Conservation (phyloP, 2,329 filamentous ascomycete genomes). For the Ophiostoma tasmaniense region DNA sequence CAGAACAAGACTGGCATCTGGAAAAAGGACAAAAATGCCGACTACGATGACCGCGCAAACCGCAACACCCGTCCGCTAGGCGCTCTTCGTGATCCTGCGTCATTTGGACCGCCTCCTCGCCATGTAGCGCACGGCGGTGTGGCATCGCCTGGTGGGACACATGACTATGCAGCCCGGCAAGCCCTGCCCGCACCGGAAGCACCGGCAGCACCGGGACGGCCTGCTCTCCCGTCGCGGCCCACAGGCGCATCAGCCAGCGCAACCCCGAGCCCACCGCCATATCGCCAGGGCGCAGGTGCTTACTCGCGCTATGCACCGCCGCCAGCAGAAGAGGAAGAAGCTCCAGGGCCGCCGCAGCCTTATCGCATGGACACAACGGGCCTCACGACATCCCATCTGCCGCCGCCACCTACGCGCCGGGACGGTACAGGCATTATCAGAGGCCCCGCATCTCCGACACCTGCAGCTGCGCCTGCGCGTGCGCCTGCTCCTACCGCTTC, state of each 20-base stretch:
- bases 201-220: slow-evolving; percentile 9
- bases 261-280: neutral
- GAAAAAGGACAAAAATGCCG: slow-evolving; percentile 28
- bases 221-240: slow-evolving; percentile 11
- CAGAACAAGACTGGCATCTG: slow-evolving; percentile 17
- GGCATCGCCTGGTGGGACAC: slow-evolving; percentile 16
- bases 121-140: slow-evolving; percentile 32
- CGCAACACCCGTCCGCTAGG: slow-evolving; percentile 53
- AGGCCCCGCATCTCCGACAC: slow-evolving; percentile 22
- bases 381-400: slow-evolving; percentile 58
- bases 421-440: slow-evolving; percentile 32
- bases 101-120: slow-evolving; percentile 75
- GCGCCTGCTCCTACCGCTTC: slow-evolving; percentile 22
- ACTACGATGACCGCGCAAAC: slow-evolving; percentile 23
- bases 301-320: slow-evolving; percentile 20
- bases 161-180: slow-evolving; percentile 21
- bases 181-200: slow-evolving; percentile 21
- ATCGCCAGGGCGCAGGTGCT: slow-evolving; percentile 11
- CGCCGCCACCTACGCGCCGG: slow-evolving; percentile 57
- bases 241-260: neutral
- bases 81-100: slow-evolving; percentile 63
- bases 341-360: slow-evolving; percentile 51
- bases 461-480: neutral
- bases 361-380: slow-evolving; percentile 65
- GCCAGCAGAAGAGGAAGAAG: slow-evolving; percentile 29